Conservation (phyloP, 768 basidiomycete species). For the Amanita pallidorosea region DNA sequence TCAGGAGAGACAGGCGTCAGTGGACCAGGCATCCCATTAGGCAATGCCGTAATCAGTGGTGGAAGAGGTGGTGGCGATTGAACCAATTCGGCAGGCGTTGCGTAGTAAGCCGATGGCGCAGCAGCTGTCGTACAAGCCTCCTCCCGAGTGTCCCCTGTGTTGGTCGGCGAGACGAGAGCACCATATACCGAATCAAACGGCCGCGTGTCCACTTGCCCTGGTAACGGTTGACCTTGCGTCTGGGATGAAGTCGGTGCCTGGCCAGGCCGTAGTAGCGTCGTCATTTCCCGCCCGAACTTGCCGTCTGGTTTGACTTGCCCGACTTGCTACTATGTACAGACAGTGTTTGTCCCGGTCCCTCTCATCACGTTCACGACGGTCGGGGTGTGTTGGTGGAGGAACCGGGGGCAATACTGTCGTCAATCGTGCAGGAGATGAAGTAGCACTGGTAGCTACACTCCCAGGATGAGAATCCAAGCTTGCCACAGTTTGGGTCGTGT, state of each 20-base stretch:
- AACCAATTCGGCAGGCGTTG: neutral
- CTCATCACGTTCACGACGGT: conserved; percentile 24
- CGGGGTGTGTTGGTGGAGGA: conserved; percentile 44
- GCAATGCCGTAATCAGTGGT: neutral
- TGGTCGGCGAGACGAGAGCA: neutral
- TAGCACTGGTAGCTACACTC: neutral
- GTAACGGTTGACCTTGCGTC: too few species aligned
- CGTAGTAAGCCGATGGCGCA: neutral
- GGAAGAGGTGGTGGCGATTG: neutral
- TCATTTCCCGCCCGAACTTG: neutral
- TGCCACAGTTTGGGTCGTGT: neutral
- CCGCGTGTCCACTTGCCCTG: conserved; percentile 1
- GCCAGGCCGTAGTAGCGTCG: neutral
- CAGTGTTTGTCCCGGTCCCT: neutral
- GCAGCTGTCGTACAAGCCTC: neutral
- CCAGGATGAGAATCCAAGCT: neutral
- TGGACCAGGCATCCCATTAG: neutral
- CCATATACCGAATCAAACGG: conserved; percentile 4
- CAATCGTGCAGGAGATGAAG: conserved; percentile 8
- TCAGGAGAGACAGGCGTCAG: conserved; percentile 2
- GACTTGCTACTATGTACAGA: neutral
- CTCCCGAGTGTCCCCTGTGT: neutral
- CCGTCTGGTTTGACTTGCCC: neutral
- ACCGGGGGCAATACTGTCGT: conserved; percentile 9
- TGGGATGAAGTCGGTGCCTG: too few species aligned